Evolutionary conservation across 2,329 filamentous ascomycete genomes (phyloP).

Genomic region (Fusarium sp.): DNA sequence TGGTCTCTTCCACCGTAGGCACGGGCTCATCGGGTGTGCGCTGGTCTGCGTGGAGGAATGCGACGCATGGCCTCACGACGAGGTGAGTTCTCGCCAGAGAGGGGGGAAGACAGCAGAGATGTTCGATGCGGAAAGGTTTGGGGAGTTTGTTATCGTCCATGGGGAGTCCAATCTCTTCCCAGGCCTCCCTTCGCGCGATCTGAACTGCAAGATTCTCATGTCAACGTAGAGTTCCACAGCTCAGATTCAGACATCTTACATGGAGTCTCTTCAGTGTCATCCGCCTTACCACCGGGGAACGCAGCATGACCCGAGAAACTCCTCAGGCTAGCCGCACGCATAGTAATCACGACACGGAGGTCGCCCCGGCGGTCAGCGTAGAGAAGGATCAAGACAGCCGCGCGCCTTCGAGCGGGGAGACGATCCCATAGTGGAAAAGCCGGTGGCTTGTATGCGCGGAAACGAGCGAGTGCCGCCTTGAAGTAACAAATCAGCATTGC

Average conservation of each 20-base stretch:
- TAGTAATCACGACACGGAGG: constrained; percentile 73
- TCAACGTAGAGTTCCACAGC: neutral
- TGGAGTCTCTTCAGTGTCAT: constrained; percentile 64
- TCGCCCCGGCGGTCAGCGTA: constrained; percentile 86
- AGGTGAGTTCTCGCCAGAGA: constrained; percentile 76
- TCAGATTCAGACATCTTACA: constrained; percentile 53
- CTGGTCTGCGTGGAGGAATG: constrained; percentile 73
- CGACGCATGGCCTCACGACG: constrained; percentile 77
- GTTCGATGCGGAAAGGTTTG: constrained; percentile 81
- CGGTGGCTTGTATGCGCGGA: constrained; percentile 67
- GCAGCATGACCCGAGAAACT: constrained; percentile 86
- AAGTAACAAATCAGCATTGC: constrained; percentile 30
- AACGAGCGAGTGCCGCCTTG: constrained; percentile 65
- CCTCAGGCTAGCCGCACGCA: constrained; percentile 68
- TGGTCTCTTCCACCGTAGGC: constrained; percentile 68
- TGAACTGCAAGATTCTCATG: constrained; percentile 62
- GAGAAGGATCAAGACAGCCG: constrained; percentile 85
- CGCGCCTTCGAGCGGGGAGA: constrained; percentile 71
- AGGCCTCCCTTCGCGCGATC: constrained; percentile 87
- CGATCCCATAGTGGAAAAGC: constrained; percentile 68
- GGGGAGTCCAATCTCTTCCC: constrained; percentile 91
- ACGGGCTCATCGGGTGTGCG: constrained; percentile 44
- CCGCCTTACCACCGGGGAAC: constrained; percentile 79
- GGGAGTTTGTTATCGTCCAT: constrained; percentile 73
- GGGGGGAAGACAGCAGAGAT: constrained; percentile 83